These are phyloP conservation scores for Pseudopithomyces maydicus DNA, from an alignment of 2,329 filamentous ascomycete species.

Conservation along the genomic window DNA sequence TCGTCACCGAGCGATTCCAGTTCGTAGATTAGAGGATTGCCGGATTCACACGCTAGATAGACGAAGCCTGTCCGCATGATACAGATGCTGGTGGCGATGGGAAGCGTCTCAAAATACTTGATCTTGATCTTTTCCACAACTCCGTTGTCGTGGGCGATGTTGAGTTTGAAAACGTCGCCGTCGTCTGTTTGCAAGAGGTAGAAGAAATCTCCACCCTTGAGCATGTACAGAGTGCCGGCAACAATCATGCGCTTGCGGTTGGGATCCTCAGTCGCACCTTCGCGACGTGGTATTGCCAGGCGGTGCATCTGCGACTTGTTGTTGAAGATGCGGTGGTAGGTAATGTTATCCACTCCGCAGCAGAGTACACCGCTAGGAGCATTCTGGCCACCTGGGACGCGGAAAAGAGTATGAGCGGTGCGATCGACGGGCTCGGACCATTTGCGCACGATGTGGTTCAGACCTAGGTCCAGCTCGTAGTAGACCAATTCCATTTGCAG, in stretches of 20 bases:
- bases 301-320: conserved; percentile 76
- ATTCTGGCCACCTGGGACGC: conserved; percentile 91
- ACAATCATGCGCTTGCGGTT: conserved; percentile 86
- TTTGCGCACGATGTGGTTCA: conserved; percentile 96
- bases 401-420: conserved; percentile 87
- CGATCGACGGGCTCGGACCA: conserved; percentile 95
- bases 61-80: conserved; percentile 96
- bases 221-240: conserved; percentile 94
- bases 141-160: conserved; percentile 77
- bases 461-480: conserved; percentile 93
- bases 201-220: conserved; percentile 90
- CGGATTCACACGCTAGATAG: conserved; percentile 89
- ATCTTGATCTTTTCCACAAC: conserved; percentile 79
- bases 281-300: conserved; percentile 84
- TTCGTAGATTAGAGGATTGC: conserved; percentile 94
- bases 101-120: conserved; percentile 98
- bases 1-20: conserved; percentile 97
- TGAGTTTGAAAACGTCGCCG: conserved; percentile 97
- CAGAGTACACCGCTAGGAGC: conserved; percentile 94
- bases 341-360: conserved; percentile 92
- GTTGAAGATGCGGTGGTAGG: conserved; percentile 90
- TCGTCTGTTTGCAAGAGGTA: conserved; percentile 96
- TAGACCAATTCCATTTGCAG: conserved; percentile 92
- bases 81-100: conserved; percentile 82
- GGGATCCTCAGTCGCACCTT: conserved; percentile 88